Base-by-base conservation (phyloP, 2,329 filamentous ascomycete species). In the Colletotrichum godetiae region DNA sequence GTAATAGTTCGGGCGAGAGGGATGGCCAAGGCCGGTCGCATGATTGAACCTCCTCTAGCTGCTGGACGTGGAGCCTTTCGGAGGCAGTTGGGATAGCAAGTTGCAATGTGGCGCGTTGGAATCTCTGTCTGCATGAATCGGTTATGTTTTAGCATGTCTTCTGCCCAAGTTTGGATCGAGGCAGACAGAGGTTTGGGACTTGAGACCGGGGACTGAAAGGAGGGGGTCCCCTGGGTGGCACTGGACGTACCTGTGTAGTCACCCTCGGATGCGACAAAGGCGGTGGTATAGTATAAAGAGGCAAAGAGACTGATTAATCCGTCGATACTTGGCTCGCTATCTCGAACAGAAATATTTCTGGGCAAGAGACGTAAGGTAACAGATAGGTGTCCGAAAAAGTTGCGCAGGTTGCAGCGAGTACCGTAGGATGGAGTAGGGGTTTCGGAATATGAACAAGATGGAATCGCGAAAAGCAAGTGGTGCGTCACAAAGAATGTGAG, bases 1-100 rank as follows among this genome's bases (percentile, higher is more conserved):
- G 31, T 65, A 63, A 52, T 67, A 63, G 53, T 68, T 67, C 66
- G 71, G 63, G 73, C 73, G 71, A 72, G 67, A 27, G 56, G 68
- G 65, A 35, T 73, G 72, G 81, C 78, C 78, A 78, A 78, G 81
- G 81, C 83, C 80, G 80, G 78, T 84, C 77, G 82, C 83, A 84
- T 84, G 81, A 80, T 84, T 79, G 78, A 77, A 67, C 61, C 61
- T 68, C 67, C 65, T 67, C 62, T 72, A 67, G 33, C 72, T 52
- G 68, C 37, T 3, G 37, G 59, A 74, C 69, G 65, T 72, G 63
- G 73, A 67, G 68, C 59, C 68, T 22, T 62, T 59, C 61, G 53
- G 49, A 35, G 24, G 68, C 60, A 42, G 58, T 65, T 49, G 35
- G 46, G 53, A 53, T 63, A 52, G 63, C 62, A 29, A 56, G 59